These are phyloP conservation scores for Chaetomium fimeti DNA, from an alignment of 495 filamentous ascomycete genomes.

Conservation along the genomic window DNA sequence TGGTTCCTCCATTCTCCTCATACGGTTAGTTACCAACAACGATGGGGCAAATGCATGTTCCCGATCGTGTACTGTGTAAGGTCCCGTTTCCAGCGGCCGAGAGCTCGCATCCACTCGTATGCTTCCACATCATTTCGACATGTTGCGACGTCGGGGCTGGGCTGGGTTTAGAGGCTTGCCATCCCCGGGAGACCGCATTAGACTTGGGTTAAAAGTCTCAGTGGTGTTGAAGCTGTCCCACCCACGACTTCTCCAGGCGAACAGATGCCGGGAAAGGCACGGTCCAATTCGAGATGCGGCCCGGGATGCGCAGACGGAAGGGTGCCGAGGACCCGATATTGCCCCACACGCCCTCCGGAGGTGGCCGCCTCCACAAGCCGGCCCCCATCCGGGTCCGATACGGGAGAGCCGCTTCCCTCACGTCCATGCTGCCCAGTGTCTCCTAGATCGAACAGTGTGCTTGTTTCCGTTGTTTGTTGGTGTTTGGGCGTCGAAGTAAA, in stretches of 20 bases:
- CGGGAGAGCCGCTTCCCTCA: background rate
- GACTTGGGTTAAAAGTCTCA: too few species aligned
- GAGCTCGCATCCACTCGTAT: background rate
- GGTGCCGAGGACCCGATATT: background rate
- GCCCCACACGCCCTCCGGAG: constrained; percentile 8
- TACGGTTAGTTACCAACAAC: background rate
- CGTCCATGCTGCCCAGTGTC: background rate
- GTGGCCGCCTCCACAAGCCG: background rate
- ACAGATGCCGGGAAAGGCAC: background rate
- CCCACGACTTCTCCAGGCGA: too few species aligned
- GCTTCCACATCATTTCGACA: background rate
- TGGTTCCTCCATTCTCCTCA: background rate
- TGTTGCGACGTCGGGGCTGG: too few species aligned
- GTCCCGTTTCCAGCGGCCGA: constrained; percentile 10
- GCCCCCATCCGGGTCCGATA: background rate
- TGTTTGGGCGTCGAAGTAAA: background rate
- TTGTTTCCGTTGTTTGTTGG: background rate
- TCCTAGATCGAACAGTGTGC: background rate
- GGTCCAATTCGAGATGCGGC: constrained; percentile 2
- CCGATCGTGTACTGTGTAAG: background rate
- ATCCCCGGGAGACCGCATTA: too few species aligned
- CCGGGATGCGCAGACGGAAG: background rate
- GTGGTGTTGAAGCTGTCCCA: too few species aligned
- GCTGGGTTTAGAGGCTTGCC: too few species aligned
- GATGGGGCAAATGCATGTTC: background rate